Base-by-base conservation (phyloP, 176 grass and related monocot species). In the Tillandsia fasciculata region DNA sequence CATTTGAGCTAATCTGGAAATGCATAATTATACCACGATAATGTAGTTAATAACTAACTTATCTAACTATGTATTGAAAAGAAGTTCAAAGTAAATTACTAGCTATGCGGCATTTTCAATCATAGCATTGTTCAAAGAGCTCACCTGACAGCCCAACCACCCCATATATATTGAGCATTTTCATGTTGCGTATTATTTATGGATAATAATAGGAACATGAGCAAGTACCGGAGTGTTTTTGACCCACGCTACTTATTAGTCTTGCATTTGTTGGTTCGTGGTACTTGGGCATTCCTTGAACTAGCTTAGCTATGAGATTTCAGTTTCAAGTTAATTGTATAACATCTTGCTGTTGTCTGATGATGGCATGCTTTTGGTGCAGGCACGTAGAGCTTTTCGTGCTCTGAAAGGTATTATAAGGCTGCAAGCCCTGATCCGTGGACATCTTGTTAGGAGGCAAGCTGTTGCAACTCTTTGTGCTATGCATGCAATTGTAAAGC, bases 381-480 rank as follows among this genome's bases (percentile, higher is more conserved):
- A 97, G 94, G 94, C 89, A 81, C 88, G 94, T 51, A 87, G 89
- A 66, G 90, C 89, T 47, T 97, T 97, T 72, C 84, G 68, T 68
- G 77, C 94, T 57, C 71, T 97, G 64, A 97, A 92, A 86, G 94
- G 89, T 64, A 97, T 97, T 71, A 90, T 97, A 76, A 92, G 89
- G 83, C 71, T 97, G 53, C 94, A 97, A 69, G 86, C 94, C 64
- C 73, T 97, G 75, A 92, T 92, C 72, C 83, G 89, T 48, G 94
- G 94, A 20, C 86, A 97, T 84, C 86, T 97, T 82, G 94, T 97
- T 48, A 85, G 94, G 77, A 85, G 94, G 70, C 94, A 97, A 64
- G 89, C 89, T 75, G 74, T 85, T 81, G 76, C 82, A 70, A 90
- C 94, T 48, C 86, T 97, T 74, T 79, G 12, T 75, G 68, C 80